A percentile compares a stretch with the other conserved stretches of the same genome.
Conservation (phyloP, 805 yeast genomes). For the Kluyveromyces aestuarii region DNA sequence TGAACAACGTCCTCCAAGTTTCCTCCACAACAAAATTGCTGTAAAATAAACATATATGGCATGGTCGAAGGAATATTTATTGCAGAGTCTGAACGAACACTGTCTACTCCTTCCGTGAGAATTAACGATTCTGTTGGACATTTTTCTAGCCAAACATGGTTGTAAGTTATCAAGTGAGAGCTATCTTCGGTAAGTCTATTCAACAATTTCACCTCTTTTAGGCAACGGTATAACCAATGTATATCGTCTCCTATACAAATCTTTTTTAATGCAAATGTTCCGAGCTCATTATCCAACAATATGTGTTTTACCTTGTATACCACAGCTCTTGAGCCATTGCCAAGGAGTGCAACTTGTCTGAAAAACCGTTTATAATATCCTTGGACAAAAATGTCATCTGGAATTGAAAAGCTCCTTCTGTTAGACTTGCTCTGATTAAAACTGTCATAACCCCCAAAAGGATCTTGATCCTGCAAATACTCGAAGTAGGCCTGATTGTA, state of each 20-base stretch:
- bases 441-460: neutral
- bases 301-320: constrained; percentile 79
- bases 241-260: constrained; percentile 75
- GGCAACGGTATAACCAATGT: constrained; percentile 56
- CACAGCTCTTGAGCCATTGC: constrained; percentile 78
- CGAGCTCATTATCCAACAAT: constrained; percentile 59
- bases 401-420: constrained; percentile 22
- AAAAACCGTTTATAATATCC: constrained; percentile 77
- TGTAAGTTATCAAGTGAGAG: constrained; percentile 67
- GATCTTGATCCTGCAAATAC: neutral
- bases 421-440: neutral
- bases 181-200: constrained; percentile 39
- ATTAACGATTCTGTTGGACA: constrained; percentile 23
- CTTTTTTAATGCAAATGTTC: constrained; percentile 76
- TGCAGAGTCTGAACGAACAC: constrained; percentile 30
- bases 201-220: constrained; percentile 70
- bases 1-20: constrained; percentile 62
- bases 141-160: constrained; percentile 87
- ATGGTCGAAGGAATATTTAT: constrained; percentile 20
- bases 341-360: constrained; percentile 48
- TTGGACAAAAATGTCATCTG: constrained; percentile 58
- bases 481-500: constrained; percentile 3
- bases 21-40: constrained; percentile 86
- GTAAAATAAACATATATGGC: constrained; percentile 72
- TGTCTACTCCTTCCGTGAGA: neutral